A percentile compares a stretch with the other conserved stretches of the same genome.
Evolutionary conservation across 805 yeast genomes (phyloP).

Genomic region (Starmerella vaccinii): DNA sequence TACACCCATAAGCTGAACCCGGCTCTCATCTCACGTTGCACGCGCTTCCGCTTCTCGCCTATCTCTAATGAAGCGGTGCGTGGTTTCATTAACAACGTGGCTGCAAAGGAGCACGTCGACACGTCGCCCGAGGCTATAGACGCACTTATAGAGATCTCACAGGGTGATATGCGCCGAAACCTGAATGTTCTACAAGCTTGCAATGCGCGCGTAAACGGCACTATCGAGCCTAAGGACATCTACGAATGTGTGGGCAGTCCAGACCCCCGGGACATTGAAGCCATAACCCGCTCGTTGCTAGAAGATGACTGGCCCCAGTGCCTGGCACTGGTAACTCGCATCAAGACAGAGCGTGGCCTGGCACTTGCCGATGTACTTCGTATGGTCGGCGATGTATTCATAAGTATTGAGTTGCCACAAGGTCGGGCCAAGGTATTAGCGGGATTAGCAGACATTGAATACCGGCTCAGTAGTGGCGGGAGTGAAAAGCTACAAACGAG

Average conservation of each 20-base stretch:
- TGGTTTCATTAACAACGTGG: slow-evolving; percentile 57
- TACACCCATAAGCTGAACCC: slow-evolving; percentile 94
- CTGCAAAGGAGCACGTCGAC: slow-evolving; percentile 53
- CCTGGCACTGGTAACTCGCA: slow-evolving; percentile 50
- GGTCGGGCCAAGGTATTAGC: slow-evolving; percentile 57
- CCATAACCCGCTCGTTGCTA: slow-evolving; percentile 63
- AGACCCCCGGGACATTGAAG: slow-evolving; percentile 71
- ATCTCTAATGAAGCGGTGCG: slow-evolving; percentile 56
- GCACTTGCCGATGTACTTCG: slow-evolving; percentile 78
- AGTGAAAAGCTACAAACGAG: slow-evolving; percentile 81
- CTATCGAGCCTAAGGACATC: slow-evolving; percentile 62
- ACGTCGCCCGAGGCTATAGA: slow-evolving; percentile 49
- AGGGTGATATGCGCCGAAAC: slow-evolving; percentile 95
- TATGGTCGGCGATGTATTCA: slow-evolving; percentile 64
- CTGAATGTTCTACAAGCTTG: slow-evolving; percentile 91
- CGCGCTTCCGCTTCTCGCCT: slow-evolving; percentile 88
- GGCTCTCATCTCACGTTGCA: slow-evolving; percentile 87
- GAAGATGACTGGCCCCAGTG: slow-evolving; percentile 84
- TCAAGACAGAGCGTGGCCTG: slow-evolving; percentile 66
- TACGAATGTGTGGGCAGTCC: slow-evolving; percentile 96
- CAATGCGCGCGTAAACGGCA: slow-evolving; percentile 56
- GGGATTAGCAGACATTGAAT: slow-evolving; percentile 79
- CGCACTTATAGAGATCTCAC: slow-evolving; percentile 61
- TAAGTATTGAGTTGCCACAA: slow-evolving; percentile 51
- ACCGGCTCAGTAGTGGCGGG: slow-evolving; percentile 85